Conservation (phyloP, 2,329 filamentous ascomycete genomes). For the Claviceps spartinae region DNA sequence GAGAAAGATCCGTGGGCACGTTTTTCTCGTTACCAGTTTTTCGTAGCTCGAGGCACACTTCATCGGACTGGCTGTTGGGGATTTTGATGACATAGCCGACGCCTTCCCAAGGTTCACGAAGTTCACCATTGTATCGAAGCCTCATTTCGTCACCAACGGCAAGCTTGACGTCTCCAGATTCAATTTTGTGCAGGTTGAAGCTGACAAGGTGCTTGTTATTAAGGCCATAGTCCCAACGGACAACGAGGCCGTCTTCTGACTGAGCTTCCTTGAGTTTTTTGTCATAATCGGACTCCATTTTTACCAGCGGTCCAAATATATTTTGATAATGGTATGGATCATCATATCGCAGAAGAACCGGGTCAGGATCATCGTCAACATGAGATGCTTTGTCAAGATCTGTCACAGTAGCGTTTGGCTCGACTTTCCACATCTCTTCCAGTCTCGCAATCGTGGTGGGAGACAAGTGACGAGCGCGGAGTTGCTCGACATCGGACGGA, state of each 20-base stretch:
- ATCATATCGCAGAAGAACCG: constrained; percentile 85
- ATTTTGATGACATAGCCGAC: constrained; percentile 99
- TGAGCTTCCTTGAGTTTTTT: constrained; percentile 97
- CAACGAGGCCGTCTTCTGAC: constrained; percentile 86
- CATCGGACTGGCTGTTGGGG: constrained; percentile 96
- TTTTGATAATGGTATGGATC: constrained; percentile 98
- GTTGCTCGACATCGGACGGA: constrained; percentile 87
- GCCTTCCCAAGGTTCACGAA: constrained; percentile 87
- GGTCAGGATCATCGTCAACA: constrained; percentile 88
- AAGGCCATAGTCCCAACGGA: constrained; percentile 87
- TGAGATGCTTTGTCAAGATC: constrained; percentile 85
- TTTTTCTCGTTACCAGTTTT: constrained; percentile 93
- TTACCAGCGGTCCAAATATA: constrained; percentile 92
- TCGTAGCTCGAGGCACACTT: constrained; percentile 88
- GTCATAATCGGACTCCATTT: constrained; percentile 98
- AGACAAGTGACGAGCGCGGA: constrained; percentile 83
- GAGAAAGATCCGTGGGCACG: constrained; percentile 88
- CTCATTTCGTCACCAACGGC: constrained; percentile 98
- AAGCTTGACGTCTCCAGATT: constrained; percentile 93
- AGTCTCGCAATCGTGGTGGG: constrained; percentile 91
- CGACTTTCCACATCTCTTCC: constrained; percentile 98
- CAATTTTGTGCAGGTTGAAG: constrained; percentile 91
- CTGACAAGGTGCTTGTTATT: constrained; percentile 97
- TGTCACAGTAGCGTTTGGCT: constrained; percentile 72
- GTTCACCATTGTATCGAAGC: constrained; percentile 86